Evolutionary conservation across 768 basidiomycete genomes (phyloP).

Genomic region (Collybia mongolica): DNA sequence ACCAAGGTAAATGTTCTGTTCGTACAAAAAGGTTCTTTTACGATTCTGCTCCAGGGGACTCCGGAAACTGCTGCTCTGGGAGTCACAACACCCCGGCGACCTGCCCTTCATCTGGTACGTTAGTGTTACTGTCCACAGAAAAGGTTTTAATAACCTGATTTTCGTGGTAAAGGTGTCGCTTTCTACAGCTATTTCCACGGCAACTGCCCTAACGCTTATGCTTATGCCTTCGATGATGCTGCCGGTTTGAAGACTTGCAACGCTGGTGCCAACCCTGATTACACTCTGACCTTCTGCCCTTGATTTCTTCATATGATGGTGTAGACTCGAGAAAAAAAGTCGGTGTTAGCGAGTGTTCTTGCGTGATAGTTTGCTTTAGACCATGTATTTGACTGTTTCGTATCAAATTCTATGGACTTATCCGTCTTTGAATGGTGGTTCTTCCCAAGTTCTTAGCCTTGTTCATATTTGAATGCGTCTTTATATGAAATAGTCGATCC

Average conservation of each 20-base stretch:
- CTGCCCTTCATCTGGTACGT: conserved; percentile 31
- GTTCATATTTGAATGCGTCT: no score
- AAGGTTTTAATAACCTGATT: background rate
- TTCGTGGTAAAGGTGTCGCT: conserved; percentile 15
- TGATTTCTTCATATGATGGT: background rate
- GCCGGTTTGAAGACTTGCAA: conserved; percentile 36
- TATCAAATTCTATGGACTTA: no score
- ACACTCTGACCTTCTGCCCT: conserved; percentile 29
- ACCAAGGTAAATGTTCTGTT: conserved; percentile 14
- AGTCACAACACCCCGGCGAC: conserved; percentile 29
- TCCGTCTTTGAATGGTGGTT: no score
- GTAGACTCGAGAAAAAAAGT: no score
- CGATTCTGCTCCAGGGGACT: conserved; percentile 19
- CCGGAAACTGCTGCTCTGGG: conserved; percentile 35
- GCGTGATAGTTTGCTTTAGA: no score
- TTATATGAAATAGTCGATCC: no score
- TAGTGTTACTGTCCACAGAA: conserved; percentile 7
- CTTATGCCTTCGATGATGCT: conserved; percentile 41
- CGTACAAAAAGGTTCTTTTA: background rate
- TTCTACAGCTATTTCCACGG: conserved; percentile 24
- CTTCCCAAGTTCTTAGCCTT: no score
- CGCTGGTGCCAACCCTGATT: conserved; percentile 24
- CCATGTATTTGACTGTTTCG: no score
- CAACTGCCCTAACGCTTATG: conserved; percentile 33
- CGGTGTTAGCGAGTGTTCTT: no score